These are phyloP conservation scores for Lanmaoa rubissima DNA, from an alignment of 768 basidiomycete genomes.

Conservation along the genomic window DNA sequence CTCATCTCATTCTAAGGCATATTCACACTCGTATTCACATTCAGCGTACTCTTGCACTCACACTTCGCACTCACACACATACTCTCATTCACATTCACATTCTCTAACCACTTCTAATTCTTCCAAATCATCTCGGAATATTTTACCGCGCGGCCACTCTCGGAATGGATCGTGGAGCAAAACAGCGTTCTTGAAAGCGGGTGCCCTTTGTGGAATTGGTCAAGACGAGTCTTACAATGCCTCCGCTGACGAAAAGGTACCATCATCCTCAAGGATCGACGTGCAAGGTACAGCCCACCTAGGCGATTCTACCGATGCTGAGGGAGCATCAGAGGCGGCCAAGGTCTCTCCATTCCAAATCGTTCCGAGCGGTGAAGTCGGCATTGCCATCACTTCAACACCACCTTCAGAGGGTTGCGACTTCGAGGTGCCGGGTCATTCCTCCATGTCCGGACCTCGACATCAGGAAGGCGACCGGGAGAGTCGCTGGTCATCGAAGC, in stretches of 20 bases:
- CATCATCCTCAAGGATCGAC: slow-evolving; percentile 24
- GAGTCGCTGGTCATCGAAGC: slow-evolving; percentile 9
- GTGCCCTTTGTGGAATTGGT: slow-evolving; percentile 26
- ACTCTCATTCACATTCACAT: slow-evolving; percentile 39
- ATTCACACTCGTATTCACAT: slow-evolving; percentile 29
- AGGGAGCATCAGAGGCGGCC: not conserved
- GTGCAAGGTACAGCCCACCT: slow-evolving; percentile 23
- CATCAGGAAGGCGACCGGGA: not conserved
- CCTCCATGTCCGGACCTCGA: slow-evolving; percentile 3
- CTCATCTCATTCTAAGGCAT: slow-evolving; percentile 28
- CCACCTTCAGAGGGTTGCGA: slow-evolving; percentile 28
- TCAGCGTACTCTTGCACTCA: slow-evolving; percentile 19
- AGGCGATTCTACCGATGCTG: not conserved
- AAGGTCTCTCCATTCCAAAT: slow-evolving; percentile 34
- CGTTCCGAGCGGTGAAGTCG: slow-evolving; percentile 31
- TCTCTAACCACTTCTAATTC: slow-evolving; percentile 36
- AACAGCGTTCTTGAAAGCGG: slow-evolving; percentile 38
- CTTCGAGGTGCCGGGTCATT: slow-evolving; percentile 1
- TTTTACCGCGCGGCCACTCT: slow-evolving; percentile 25
- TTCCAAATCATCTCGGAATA: slow-evolving; percentile 30
- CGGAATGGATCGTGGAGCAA: slow-evolving; percentile 40
- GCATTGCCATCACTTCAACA: slow-evolving; percentile 44
- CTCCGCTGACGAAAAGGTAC: slow-evolving; percentile 22
- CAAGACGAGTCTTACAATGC: slow-evolving; percentile 25
- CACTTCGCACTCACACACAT: slow-evolving; percentile 25